A percentile compares a stretch with the other conserved stretches of the same genome.
phyloP scores from a whole-genome alignment of 805 yeast species.

The Cyberlindnera veronae region DNA sequence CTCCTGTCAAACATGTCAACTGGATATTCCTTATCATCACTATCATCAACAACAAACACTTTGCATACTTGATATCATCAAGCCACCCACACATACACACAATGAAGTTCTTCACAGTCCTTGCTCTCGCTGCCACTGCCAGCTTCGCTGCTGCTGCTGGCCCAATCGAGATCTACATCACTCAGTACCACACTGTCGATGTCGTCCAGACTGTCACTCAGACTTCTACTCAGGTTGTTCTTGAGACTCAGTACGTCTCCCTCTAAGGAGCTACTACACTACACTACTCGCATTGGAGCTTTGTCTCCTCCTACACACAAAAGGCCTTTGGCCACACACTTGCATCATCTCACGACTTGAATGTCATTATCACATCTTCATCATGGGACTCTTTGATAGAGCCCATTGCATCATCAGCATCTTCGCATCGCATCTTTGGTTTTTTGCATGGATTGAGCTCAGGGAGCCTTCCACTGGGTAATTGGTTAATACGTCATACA shows the following conservation, averaged over 20 bases:
- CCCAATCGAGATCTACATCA: slow-evolving; percentile 27
- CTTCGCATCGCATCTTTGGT: too few relatives aligned
- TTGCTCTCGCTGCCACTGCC: slow-evolving; percentile 20
- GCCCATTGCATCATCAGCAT: too few relatives aligned
- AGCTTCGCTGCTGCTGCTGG: slow-evolving; percentile 23
- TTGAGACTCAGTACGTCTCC: slow-evolving; percentile 26
- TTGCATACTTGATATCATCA: not conserved
- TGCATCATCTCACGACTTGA: too few relatives aligned
- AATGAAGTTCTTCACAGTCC: slow-evolving; percentile 24
- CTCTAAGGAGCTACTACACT: not conserved
- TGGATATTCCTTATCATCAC: not conserved
- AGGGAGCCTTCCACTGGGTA: too few relatives aligned
- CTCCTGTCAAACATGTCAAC: too few relatives aligned
- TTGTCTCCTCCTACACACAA: too few relatives aligned
- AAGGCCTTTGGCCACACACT: too few relatives aligned
- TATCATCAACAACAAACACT: not conserved
- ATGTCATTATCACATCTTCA: too few relatives aligned
- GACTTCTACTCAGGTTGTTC: slow-evolving; percentile 24
- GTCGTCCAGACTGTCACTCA: slow-evolving; percentile 24
- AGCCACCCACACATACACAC: slow-evolving; percentile 1
- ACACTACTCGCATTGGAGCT: not conserved
- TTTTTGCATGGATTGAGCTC: too few relatives aligned
- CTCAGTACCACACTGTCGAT: slow-evolving; percentile 25
- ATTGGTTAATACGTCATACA: too few relatives aligned
- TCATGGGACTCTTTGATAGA: too few relatives aligned